phyloP scores from a whole-genome alignment of 805 yeast species.

The Lipomyces kockii region DNA sequence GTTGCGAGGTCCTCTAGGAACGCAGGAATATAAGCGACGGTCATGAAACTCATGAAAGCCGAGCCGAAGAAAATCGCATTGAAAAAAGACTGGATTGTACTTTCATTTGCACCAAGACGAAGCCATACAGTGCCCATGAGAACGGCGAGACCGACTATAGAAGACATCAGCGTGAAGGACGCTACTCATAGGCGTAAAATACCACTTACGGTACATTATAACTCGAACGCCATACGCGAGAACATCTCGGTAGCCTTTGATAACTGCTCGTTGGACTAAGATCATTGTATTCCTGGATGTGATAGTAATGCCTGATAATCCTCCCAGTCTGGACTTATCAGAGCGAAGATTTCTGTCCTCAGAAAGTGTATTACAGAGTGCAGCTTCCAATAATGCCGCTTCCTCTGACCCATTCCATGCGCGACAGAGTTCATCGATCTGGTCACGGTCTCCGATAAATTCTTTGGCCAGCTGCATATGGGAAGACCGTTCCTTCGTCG shows the following conservation, averaged over 20 bases:
- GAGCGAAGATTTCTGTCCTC: not conserved
- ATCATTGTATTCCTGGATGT: constrained; percentile 32
- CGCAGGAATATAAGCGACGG: constrained; percentile 51
- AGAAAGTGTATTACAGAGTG: not conserved
- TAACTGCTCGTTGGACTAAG: constrained; percentile 42
- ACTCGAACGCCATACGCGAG: constrained; percentile 49
- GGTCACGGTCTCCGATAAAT: not conserved
- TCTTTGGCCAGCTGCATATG: not conserved
- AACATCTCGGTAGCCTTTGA: constrained; percentile 47
- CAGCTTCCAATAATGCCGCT: not conserved
- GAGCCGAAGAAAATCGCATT: constrained; percentile 50
- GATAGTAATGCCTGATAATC: not conserved
- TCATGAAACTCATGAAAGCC: constrained; percentile 44
- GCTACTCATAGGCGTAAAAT: not conserved
- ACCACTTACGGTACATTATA: constrained; percentile 43
- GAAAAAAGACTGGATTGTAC: constrained; percentile 44
- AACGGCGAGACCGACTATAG: constrained; percentile 47
- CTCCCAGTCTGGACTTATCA: not conserved
- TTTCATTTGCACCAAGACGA: constrained; percentile 42
- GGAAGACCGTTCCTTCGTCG: not conserved
- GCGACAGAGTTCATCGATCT: not conserved
- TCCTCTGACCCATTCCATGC: not conserved
- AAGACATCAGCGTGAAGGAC: not conserved
- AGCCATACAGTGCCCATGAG: constrained; percentile 52
- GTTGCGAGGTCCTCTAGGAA: constrained; percentile 47